These are phyloP conservation scores for Pseudocohnilembus persalinus DNA, from an alignment of 169 alveolate genomes.

Conservation along the genomic window DNA sequence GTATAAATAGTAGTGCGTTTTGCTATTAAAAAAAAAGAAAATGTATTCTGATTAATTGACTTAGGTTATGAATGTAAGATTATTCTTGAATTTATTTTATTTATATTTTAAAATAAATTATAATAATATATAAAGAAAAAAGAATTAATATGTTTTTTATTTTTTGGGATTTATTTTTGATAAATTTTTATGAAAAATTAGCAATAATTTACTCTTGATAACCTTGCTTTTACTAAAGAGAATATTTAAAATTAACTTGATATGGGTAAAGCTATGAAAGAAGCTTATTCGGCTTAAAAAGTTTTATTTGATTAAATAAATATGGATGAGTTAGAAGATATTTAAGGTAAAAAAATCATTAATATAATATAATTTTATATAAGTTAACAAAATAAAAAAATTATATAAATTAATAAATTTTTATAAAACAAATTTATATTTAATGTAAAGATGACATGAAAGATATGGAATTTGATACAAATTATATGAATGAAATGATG, in stretches of 20 bases:
- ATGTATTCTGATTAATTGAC: background rate
- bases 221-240: background rate
- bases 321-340: slow-evolving; percentile 6
- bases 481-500: slow-evolving; percentile 7
- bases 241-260: background rate
- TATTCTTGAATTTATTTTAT: no score
- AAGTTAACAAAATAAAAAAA: no score
- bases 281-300: background rate
- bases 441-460: background rate
- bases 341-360: background rate
- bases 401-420: no score
- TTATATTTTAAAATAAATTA: no score
- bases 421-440: no score
- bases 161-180: no score
- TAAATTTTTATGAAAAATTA: background rate
- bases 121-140: no score
- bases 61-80: background rate
- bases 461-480: slow-evolving; percentile 1
- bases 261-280: slow-evolving; percentile 1
- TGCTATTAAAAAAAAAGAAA: background rate
- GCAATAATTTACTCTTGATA: slow-evolving; percentile 1
- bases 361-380: no score
- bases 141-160: no score
- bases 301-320: slow-evolving; percentile 4
- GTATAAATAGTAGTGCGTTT: background rate